Evolutionary conservation across 2,329 filamentous ascomycete genomes (phyloP).

Genomic region (Aspergillus amoenus): DNA sequence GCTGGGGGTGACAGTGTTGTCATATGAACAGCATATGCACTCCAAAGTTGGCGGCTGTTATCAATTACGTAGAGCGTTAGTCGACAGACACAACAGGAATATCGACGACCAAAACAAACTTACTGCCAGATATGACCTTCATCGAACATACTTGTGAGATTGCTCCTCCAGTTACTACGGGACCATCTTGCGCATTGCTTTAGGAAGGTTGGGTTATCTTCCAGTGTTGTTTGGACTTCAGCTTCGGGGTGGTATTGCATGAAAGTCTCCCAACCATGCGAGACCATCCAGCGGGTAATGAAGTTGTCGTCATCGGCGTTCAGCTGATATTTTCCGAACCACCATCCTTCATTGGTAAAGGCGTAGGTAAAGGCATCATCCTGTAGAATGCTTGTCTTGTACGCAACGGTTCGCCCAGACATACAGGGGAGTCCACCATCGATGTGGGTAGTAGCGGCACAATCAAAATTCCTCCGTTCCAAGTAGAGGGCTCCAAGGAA

Average conservation of each 20-base stretch:
- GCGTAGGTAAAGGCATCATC: conserved; percentile 81
- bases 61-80: conserved; percentile 24
- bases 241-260: conserved; percentile 92
- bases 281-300: conserved; percentile 93
- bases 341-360: conserved; percentile 90
- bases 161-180: conserved; percentile 96
- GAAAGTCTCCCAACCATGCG: conserved; percentile 88
- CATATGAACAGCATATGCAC: conserved; percentile 86
- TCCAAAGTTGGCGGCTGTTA: conserved; percentile 82
- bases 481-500: conserved; percentile 92
- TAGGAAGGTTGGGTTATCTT: conserved; percentile 83
- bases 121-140: conserved; percentile 86
- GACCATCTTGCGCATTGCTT: conserved; percentile 95
- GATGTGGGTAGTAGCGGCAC: conserved; percentile 90
- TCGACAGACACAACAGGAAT: conserved; percentile 1
- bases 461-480: conserved; percentile 93
- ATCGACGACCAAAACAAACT: conserved; percentile 27
- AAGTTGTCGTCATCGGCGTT: conserved; percentile 99
- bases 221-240: conserved; percentile 88
- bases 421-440: conserved; percentile 97
- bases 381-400: conserved; percentile 82
- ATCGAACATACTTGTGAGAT: conserved; percentile 82
- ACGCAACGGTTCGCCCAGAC: conserved; percentile 89
- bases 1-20: conserved; percentile 91
- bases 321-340: conserved; percentile 73